Percentiles rank a stretch among this genome's conserved stretches.
Conservation (phyloP, 345 rosid genomes). For the Brassica carinata region DNA sequence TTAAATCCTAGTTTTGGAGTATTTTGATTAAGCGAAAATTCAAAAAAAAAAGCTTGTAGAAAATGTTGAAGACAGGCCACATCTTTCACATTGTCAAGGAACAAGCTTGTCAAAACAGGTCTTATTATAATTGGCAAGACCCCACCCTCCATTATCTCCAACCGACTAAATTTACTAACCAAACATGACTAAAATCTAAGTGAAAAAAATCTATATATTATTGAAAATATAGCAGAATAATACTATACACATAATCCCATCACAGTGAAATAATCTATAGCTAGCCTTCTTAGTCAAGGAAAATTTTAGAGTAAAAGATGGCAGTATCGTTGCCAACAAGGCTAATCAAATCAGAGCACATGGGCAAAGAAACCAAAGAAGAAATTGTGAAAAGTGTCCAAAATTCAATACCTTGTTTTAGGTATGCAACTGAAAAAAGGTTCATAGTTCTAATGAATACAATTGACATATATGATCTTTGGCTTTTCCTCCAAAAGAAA, state of each 20-base stretch:
- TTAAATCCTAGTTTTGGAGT: constrained; percentile 24
- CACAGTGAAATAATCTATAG: constrained; percentile 2
- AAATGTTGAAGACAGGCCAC: constrained; percentile 23
- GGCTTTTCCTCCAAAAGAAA: constrained; percentile 22
- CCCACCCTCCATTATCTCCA: constrained; percentile 42
- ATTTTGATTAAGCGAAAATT: constrained; percentile 28
- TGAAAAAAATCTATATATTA: neutral
- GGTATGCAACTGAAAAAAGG: constrained; percentile 29
- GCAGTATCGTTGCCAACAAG: constrained; percentile 19
- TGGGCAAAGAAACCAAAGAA: constrained; percentile 29
- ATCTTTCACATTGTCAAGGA: constrained; percentile 38
- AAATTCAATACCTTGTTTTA: constrained; percentile 14
- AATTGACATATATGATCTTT: constrained; percentile 29
- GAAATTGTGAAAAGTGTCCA: constrained; percentile 33
- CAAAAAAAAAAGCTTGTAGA: constrained; percentile 33
- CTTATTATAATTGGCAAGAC: constrained; percentile 32
- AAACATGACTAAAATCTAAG: constrained; percentile 10
- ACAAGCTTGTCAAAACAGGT: constrained; percentile 25
- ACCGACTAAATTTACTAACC: constrained; percentile 32
- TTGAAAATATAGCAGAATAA: constrained; percentile 15
- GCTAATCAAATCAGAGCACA: constrained; percentile 31
- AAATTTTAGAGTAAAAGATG: constrained; percentile 24
- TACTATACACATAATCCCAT: constrained; percentile 6
- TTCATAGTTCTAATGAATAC: constrained; percentile 20
- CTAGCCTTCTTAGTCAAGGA: constrained; percentile 24